Conservation (phyloP, 2,329 filamentous ascomycete species). For the Trichoderma oligosporum region DNA sequence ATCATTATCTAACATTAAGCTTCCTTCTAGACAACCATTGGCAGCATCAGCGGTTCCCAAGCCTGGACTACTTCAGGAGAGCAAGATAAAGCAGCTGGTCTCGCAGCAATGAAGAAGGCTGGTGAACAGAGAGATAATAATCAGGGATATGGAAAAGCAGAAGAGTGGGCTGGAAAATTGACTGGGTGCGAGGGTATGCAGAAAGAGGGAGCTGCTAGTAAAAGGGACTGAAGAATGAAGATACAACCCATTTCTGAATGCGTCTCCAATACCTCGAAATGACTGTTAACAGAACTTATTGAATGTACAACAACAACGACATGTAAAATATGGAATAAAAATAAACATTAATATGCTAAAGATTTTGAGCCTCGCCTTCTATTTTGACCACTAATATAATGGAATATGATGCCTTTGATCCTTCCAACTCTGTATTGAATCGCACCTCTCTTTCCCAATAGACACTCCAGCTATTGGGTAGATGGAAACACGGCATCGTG, state of each 20-base stretch:
- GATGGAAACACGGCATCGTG: not conserved
- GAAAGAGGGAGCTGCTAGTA: constrained; percentile 55
- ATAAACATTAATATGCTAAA: not conserved
- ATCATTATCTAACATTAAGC: too few relatives aligned
- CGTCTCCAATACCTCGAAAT: too few relatives aligned
- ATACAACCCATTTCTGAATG: not conserved
- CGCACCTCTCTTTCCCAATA: not conserved
- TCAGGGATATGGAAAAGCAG: constrained; percentile 58
- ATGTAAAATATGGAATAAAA: not conserved
- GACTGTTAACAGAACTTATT: not conserved
- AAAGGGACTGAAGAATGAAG: constrained; percentile 16
- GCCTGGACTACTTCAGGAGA: constrained; percentile 62
- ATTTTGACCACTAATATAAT: not conserved
- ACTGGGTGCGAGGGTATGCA: constrained; percentile 69
- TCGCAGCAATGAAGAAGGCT: constrained; percentile 60
- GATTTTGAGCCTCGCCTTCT: not conserved
- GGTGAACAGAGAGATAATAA: constrained; percentile 52
- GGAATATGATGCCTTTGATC: not conserved
- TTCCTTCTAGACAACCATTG: constrained; percentile 50
- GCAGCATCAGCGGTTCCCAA: constrained; percentile 57
- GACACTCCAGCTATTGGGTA: not conserved
- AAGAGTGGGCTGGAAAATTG: constrained; percentile 60
- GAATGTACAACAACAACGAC: not conserved
- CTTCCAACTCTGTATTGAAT: not conserved
- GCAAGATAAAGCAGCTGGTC: constrained; percentile 59